phyloP scores from a whole-genome alignment of 345 rosid species.

The Ailanthus altissimus region DNA sequence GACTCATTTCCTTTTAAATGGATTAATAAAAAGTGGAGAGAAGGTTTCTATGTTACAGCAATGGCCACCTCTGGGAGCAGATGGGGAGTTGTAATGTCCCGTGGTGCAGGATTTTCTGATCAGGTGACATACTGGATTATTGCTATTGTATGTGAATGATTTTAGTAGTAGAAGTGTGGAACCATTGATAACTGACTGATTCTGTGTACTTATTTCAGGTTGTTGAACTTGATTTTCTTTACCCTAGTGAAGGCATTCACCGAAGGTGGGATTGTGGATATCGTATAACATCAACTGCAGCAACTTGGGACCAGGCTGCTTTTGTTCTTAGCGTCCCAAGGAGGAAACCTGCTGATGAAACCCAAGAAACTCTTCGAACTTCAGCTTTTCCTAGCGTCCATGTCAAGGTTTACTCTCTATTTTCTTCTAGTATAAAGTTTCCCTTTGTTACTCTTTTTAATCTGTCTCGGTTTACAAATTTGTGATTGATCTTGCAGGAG shows the following conservation, averaged over 20 bases:
- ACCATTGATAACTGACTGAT: neutral
- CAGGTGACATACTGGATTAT: conserved; percentile 53
- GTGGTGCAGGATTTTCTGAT: conserved; percentile 75
- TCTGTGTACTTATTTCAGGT: conserved; percentile 48
- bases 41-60: conserved; percentile 86
- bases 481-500: conserved; percentile 54
- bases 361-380: conserved; percentile 95
- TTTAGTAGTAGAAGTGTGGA: neutral
- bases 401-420: conserved; percentile 66
- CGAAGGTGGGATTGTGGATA: conserved; percentile 83
- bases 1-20: conserved; percentile 94
- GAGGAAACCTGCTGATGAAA: conserved; percentile 75
- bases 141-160: neutral
- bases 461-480: neutral
- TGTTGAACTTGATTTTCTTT: conserved; percentile 93
- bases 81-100: conserved; percentile 98
- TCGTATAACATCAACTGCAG: conserved; percentile 93
- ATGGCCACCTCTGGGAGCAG: conserved; percentile 94
- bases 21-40: conserved; percentile 98
- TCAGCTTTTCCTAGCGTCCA: conserved; percentile 84
- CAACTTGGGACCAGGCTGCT: conserved; percentile 96
- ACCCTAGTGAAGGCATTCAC: conserved; percentile 98
- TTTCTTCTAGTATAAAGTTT: neutral
- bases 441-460: neutral
- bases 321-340: conserved; percentile 78